Base-by-base conservation (phyloP, 371 early-diverging fungal genomes). In the Encephalitozoon intestinalis region DNA sequence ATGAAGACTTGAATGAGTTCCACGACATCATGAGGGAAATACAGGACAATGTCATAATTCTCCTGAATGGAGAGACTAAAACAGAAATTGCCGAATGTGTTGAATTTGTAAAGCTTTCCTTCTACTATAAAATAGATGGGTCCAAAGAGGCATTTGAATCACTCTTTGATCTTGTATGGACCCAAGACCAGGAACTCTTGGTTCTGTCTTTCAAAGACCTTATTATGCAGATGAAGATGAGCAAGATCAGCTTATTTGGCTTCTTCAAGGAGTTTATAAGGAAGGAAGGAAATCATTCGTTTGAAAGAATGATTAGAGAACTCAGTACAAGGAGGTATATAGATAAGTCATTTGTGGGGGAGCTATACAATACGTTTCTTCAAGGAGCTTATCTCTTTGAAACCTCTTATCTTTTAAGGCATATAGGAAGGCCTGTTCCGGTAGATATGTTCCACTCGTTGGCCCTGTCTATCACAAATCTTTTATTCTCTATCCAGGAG, bases 21-120 rank as follows among this genome's bases (percentile, higher is more conserved):
- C 30, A 69, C 58, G 63, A 77, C 23, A 44, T 79, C 8, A 81
- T 82, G 70, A 78, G 79, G 58, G 41, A 67, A 12, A 79, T 78
- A 12, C 74, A 80, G 21, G 39, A 67, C 31, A 54, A 46, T 12
- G 39, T 76, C 9, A 43, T 54, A 23, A 44, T 11, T 3, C 40
- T 76, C n/a, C 50, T 76, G 23, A 51, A 64, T 49, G 46, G 63
- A 39, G 58, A 63, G 6, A 12, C 43, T 8, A 63, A 52, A 30
- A 63, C 67, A 43, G 77, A 78, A 34, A 51, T 30, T 26, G 12
- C n/a, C n/a, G 75, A 79, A 28, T 70, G 77, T 51, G 18, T 65
- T 15, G 68, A 49, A 26, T 81, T 77, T 63, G 70, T 81, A n/a
- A 81, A 81, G 67, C 44, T 73, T 26, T 41, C 75, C 6, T 70